phyloP scores from a whole-genome alignment of 2,329 filamentous ascomycete genomes.

The Arthrobotrys megalospora region DNA sequence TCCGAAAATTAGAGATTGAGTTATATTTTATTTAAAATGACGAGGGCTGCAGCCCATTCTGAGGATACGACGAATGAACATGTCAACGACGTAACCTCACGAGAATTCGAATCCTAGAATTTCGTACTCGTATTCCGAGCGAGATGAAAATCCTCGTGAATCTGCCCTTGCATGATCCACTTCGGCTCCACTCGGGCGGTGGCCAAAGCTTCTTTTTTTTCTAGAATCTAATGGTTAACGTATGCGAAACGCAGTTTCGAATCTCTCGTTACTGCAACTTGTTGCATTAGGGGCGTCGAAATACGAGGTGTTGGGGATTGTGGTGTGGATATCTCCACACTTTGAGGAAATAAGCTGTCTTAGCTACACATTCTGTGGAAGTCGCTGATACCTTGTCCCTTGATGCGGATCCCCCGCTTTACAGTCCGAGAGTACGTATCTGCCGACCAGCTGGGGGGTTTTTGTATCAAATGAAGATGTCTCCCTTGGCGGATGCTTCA shows the following conservation, averaged over 20 bases:
- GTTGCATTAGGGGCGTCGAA: conserved; percentile 23
- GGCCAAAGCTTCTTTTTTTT: conserved; percentile 48
- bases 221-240: conserved; percentile 21
- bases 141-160: conserved; percentile 22
- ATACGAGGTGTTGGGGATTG: conserved; percentile 25
- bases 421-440: conserved; percentile 27
- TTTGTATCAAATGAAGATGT: conserved; percentile 7
- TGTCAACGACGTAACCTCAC: not conserved
- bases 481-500: conserved; percentile 8
- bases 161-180: conserved; percentile 26
- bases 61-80: conserved; percentile 6
- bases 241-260: conserved; percentile 11
- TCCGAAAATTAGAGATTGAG: conserved; percentile 11
- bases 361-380: not conserved
- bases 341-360: not conserved
- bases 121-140: conserved; percentile 31
- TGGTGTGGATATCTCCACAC: conserved; percentile 30
- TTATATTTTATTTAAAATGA: conserved; percentile 20
- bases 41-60: not conserved
- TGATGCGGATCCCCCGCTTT: conserved; percentile 57
- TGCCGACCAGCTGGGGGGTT: conserved; percentile 21
- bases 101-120: not conserved
- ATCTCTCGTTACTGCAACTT: conserved; percentile 10
- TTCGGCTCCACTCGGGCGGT: conserved; percentile 14
- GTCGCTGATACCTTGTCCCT: conserved; percentile 29